Percentiles rank a stretch among this genome's conserved stretches.
Evolutionary conservation across 352 stramenopile species (phyloP).

Genomic region (Proteromonas lacertae): DNA sequence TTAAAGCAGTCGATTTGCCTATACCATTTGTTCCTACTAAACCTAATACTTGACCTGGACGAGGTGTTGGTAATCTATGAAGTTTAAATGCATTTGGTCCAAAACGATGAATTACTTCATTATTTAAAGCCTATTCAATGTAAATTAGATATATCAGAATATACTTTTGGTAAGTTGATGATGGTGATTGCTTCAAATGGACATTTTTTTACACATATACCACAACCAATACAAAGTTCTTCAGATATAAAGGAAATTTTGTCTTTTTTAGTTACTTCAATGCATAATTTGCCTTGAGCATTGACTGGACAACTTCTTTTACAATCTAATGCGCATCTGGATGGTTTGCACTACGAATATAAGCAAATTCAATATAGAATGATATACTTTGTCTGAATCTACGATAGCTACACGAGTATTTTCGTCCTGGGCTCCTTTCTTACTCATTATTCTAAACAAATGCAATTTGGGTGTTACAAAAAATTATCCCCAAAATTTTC

Average conservation of each 20-base stretch:
- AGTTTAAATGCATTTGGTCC: slow-evolving; percentile 98
- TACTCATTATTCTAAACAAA: no score
- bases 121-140: slow-evolving; percentile 51
- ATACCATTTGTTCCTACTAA: slow-evolving; percentile 97
- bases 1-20: slow-evolving; percentile 95
- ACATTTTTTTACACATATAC: slow-evolving; percentile 99
- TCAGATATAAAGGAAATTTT: slow-evolving; percentile 96
- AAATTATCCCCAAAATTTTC: no score
- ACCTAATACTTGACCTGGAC: slow-evolving; percentile 81
- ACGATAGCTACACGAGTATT: no score
- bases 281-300: slow-evolving; percentile 93
- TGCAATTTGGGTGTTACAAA: no score
- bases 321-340: slow-evolving; percentile 83
- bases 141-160: no score
- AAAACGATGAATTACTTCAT: slow-evolving; percentile 96
- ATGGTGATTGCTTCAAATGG: slow-evolving; percentile 97
- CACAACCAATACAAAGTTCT: slow-evolving; percentile 94
- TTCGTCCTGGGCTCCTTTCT: no score
- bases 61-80: slow-evolving; percentile 85
- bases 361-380: slow-evolving; percentile 4
- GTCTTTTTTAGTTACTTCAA: slow-evolving; percentile 51
- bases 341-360: slow-evolving; percentile 92
- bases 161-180: slow-evolving; percentile 97
- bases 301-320: slow-evolving; percentile 94
- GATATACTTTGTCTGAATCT: slow-evolving; percentile 3